phyloP scores from a whole-genome alignment of 2,329 filamentous ascomycete genomes.

The Penicillium polonicum region DNA sequence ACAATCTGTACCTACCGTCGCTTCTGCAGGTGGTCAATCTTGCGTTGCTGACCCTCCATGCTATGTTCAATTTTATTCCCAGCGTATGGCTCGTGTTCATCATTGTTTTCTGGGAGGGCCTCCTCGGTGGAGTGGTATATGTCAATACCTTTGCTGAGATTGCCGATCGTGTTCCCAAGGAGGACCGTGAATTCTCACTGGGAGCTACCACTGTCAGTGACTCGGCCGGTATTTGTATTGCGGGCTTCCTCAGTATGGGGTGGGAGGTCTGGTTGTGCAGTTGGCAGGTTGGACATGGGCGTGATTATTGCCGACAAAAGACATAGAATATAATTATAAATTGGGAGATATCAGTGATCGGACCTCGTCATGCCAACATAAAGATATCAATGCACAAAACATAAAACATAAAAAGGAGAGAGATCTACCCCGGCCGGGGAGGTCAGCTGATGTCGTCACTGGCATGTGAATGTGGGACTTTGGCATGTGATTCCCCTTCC shows the following conservation, averaged over 20 bases:
- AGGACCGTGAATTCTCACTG: constrained; percentile 86
- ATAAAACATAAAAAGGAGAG: not conserved
- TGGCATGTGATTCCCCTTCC: constrained; percentile 9
- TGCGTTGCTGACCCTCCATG: constrained; percentile 69
- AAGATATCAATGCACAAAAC: not conserved
- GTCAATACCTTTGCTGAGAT: constrained; percentile 97
- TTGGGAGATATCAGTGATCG: not conserved
- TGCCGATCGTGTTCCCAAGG: constrained; percentile 71
- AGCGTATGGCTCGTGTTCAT: constrained; percentile 81
- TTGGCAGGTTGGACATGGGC: constrained; percentile 79
- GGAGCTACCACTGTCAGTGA: constrained; percentile 90
- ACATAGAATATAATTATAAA: not conserved
- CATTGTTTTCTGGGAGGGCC: constrained; percentile 89
- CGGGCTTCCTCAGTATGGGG: constrained; percentile 77
- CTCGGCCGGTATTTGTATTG: constrained; percentile 84
- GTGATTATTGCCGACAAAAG: constrained; percentile 65
- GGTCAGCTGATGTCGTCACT: constrained; percentile 8
- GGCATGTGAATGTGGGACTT: constrained; percentile 6
- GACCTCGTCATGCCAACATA: no score
- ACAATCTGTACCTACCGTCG: constrained; percentile 76
- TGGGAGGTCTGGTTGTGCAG: constrained; percentile 79
- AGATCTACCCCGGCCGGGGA: not conserved
- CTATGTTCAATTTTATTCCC: constrained; percentile 77
- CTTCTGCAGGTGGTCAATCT: constrained; percentile 81
- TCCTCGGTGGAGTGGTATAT: constrained; percentile 88